Base-by-base conservation (phyloP, 805 yeast species). In the Tetrapisispora namnaoensis region DNA sequence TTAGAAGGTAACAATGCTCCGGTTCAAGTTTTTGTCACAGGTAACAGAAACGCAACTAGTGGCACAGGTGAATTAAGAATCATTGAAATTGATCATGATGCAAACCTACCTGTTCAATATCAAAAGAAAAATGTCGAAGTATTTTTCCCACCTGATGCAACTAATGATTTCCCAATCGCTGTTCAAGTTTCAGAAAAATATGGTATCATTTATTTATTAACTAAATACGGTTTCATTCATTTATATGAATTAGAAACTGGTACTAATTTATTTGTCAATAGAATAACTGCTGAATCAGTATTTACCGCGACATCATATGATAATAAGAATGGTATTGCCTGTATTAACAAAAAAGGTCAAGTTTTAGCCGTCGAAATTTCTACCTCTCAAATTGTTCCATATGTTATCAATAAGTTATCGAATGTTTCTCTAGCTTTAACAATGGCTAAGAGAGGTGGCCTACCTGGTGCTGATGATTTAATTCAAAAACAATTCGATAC, bases 211-310 rank as follows among this genome's bases (percentile, higher is more conserved):
- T 93, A 89, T 68, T 76, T 93, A 56, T 77, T 93, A 65, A 93
- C 99, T 52, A 95, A 95, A 72, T 86, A 86, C 63, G 99, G 99
- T 27, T 93, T 93, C 71, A 89, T 93, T 60, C 98, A 93, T 68
- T 73, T 93, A 60, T 93, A 90, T 68, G 99, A 93, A 66, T 74
- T 87, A 63, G 99, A 90, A 70, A 78, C 91, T 47, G 98, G 96
- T 53, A 77, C 86, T 45, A 88, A 89, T 70, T 79, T 93, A 66
- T 93, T 90, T 69, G 93, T 93, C 66, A 93, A 93, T 75, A 79
- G 99, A 72, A 91, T 93, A 62, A 87, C 97, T 22, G 90, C 95
- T 6, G 96, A 91, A 62, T 90, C 95, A 18, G 91, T 93, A 28
- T 93, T 93, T 72, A 86, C 95, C 35, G 93, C 96, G 24, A 70